phyloP scores from a whole-genome alignment of 2,329 filamentous ascomycete species.

The Colletotrichum tofieldiae region DNA sequence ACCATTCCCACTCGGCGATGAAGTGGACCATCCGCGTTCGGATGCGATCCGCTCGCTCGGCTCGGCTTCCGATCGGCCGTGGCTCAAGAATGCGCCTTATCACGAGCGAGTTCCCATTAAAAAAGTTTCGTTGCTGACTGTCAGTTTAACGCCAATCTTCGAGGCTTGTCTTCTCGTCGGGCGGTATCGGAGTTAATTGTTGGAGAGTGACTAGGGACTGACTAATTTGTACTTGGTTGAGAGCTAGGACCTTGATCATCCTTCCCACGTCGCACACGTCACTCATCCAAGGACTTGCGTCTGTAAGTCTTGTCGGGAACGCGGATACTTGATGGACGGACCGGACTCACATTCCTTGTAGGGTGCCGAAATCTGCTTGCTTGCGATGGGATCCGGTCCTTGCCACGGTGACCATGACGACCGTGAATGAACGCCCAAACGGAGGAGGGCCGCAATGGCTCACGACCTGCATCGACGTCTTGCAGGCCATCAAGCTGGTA shows the following conservation, averaged over 20 bases:
- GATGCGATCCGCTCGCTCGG: conserved; percentile 20
- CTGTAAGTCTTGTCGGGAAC: background rate
- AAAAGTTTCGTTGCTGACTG: background rate
- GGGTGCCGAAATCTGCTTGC: no score
- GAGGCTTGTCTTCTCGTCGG: background rate
- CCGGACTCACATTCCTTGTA: background rate
- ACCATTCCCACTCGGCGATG: background rate
- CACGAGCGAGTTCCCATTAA: background rate
- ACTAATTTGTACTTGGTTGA: background rate
- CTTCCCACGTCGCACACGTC: background rate
- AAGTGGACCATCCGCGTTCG: conserved; percentile 3
- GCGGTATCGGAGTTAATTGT: background rate
- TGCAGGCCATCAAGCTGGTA: conserved; percentile 35
- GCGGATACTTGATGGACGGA: background rate
- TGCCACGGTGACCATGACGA: conserved; percentile 13
- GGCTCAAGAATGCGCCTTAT: conserved; percentile 1
- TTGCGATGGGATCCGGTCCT: background rate
- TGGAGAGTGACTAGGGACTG: background rate
- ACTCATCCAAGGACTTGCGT: background rate
- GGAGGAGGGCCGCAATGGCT: conserved; percentile 22
- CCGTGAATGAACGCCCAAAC: background rate
- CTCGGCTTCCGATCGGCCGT: conserved; percentile 18
- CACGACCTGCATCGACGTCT: background rate
- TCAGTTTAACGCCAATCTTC: background rate
- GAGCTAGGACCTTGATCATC: background rate